Evolutionary conservation across 2,329 filamentous ascomycete species (phyloP).

Genomic region (Trichoderma aggressivum): DNA sequence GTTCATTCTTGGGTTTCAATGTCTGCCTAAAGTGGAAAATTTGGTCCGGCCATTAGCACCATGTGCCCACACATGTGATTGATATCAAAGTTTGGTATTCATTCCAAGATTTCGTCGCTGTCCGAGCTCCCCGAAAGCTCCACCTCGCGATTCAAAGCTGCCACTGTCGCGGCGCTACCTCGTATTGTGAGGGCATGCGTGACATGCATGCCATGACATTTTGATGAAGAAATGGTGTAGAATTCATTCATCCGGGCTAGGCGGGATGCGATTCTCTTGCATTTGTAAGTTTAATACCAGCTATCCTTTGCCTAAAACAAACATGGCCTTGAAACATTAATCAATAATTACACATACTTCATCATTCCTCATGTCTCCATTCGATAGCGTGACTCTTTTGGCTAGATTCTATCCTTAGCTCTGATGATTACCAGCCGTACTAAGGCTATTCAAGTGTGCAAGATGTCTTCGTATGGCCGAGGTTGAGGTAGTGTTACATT

Average conservation of each 20-base stretch:
- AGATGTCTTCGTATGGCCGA: neutral
- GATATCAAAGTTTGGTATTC: neutral
- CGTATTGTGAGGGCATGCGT: neutral
- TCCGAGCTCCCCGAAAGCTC: conserved; percentile 14
- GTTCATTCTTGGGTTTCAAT: neutral
- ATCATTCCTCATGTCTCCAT: neutral
- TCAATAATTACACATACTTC: neutral
- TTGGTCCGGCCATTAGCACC: neutral
- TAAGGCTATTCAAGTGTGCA: neutral
- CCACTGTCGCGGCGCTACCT: neutral
- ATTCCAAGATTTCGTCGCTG: neutral
- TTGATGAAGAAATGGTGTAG: neutral
- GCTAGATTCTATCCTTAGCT: neutral
- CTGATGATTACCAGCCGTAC: neutral
- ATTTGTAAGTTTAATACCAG: neutral
- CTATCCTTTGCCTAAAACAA: neutral
- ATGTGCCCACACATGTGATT: neutral
- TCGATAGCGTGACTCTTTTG: neutral
- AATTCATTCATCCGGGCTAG: neutral
- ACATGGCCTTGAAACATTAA: neutral
- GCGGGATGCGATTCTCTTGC: neutral
- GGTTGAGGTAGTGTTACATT: neutral
- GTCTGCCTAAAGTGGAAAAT: neutral
- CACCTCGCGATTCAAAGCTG: neutral
- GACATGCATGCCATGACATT: neutral